Evolutionary conservation across 805 yeast genomes (phyloP).

Genomic region (Starmerella stigmatis): DNA sequence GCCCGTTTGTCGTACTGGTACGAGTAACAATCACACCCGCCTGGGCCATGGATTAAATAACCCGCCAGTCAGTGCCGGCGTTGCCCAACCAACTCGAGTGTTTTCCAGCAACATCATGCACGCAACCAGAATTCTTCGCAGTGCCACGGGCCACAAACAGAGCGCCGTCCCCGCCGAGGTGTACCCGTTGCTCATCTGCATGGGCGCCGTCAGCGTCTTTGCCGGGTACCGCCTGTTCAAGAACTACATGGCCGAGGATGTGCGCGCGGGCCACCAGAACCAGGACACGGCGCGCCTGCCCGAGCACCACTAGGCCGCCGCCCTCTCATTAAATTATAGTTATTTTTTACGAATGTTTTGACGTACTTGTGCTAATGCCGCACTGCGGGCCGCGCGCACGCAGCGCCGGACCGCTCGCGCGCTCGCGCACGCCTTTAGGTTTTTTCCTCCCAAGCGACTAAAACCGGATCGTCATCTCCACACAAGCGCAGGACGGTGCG

Average conservation of each 20-base stretch:
- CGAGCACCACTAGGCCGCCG: slow-evolving; percentile 12
- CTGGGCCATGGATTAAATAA: not conserved
- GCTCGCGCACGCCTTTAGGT: too few species aligned
- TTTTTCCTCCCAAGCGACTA: too few species aligned
- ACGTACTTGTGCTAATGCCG: not conserved
- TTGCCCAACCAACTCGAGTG: slow-evolving; percentile 7
- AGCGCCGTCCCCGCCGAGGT: slow-evolving; percentile 22
- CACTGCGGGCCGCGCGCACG: too few species aligned
- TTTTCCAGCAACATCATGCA: slow-evolving; percentile 20
- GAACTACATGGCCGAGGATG: slow-evolving; percentile 22
- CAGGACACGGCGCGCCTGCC: slow-evolving; percentile 24
- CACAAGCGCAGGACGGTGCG: too few species aligned
- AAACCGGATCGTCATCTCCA: too few species aligned
- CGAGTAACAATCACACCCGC: slow-evolving; percentile 2
- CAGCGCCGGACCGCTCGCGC: too few species aligned
- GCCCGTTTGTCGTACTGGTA: slow-evolving; percentile 1
- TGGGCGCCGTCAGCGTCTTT: slow-evolving; percentile 18
- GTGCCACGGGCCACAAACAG: slow-evolving; percentile 16
- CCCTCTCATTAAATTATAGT: not conserved
- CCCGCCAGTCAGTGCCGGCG: not conserved
- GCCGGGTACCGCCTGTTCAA: slow-evolving; percentile 22
- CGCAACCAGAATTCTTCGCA: slow-evolving; percentile 22
- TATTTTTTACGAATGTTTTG: not conserved
- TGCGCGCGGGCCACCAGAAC: slow-evolving; percentile 25
- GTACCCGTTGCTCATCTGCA: slow-evolving; percentile 22